Percentiles rank a stretch among this genome's conserved stretches.
Conservation (phyloP, 1,284 basidiomycete species). For the Earliella scabrosa region DNA sequence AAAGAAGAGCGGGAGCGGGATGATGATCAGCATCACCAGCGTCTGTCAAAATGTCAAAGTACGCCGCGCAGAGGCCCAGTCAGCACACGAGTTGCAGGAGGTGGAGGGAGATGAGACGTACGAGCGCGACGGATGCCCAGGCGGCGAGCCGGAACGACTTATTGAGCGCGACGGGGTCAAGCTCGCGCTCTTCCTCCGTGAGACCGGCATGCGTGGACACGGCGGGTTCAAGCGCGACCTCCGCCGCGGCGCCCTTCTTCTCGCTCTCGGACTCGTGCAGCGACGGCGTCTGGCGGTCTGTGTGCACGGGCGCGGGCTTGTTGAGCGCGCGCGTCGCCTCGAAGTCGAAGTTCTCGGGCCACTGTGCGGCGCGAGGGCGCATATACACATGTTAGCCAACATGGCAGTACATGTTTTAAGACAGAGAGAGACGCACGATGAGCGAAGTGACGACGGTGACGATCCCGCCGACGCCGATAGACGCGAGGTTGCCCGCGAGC, state of each 20-base stretch:
- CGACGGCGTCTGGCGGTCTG: constrained; percentile 9
- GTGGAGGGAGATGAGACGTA: constrained; percentile 38
- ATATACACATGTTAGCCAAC: not conserved
- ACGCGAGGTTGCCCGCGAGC: constrained; percentile 88
- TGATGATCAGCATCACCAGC: constrained; percentile 66
- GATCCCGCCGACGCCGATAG: constrained; percentile 83
- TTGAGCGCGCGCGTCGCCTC: constrained; percentile 80
- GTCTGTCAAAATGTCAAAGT: constrained; percentile 43
- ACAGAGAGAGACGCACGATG: constrained; percentile 46
- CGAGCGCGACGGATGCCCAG: constrained; percentile 68
- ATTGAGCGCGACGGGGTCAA: constrained; percentile 63
- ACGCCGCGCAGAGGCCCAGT: not conserved
- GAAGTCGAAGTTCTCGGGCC: constrained; percentile 84
- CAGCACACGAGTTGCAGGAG: too few relatives aligned
- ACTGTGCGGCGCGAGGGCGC: constrained; percentile 43
- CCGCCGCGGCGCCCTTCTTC: constrained; percentile 42
- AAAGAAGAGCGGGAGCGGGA: constrained; percentile 87
- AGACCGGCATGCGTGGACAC: constrained; percentile 41
- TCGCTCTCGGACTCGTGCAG: constrained; percentile 39
- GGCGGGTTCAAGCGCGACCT: constrained; percentile 33
- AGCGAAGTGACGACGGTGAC: constrained; percentile 69
- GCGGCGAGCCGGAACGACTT: constrained; percentile 82
- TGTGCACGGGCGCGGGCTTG: constrained; percentile 34
- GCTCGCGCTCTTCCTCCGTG: constrained; percentile 53
- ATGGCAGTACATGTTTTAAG: too few relatives aligned